Base-by-base conservation (phyloP, 345 rosid genomes). In the Pistacia integerrima region DNA sequence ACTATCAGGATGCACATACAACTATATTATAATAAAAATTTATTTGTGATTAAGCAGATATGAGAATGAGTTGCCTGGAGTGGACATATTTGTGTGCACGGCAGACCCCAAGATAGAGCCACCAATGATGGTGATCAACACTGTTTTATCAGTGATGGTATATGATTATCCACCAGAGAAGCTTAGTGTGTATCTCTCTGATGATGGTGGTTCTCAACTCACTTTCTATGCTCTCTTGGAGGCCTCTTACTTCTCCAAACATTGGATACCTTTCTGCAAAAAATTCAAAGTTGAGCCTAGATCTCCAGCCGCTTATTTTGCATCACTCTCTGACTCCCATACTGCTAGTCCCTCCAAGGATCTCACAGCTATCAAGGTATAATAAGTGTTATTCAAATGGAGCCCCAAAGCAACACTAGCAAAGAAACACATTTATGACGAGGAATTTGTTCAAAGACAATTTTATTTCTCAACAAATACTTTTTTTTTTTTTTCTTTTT, bases 31-130 rank as follows among this genome's bases (percentile, higher is more conserved):
- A 28, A 30, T 59, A 44, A 12, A 44, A 48, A 60, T 14, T 62
- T 8, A 25, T 55, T 41, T 22, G 46, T 38, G 41, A 38, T 1
- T 38, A 54, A 14, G 18, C 73, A 86, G 86, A 55, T 70, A 41
- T 16, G 82, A 75, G 67, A 72, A 79, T 16, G 78, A 82, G 16
- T 77, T 89, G 4, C 97, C 97, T 0, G 82, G 64, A 51, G 80
- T 93, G 5, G 98, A 93, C 80, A 66, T 91, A 5, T 91, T 93
- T 46, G 88, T 90, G 9, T 89, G 93, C 91, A 91, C 93, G 18
- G 94, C 93, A 11, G 91, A 89, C 64, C 93, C 93, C 0, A 80
- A 28, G 18, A 79, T 88, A n/a, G 98, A 93, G 87, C 98, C 94
- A 64, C 94, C 97, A 28, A 18, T 72, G 55, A 36, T 93, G 91